A percentile compares a stretch with the other conserved stretches of the same genome.
phyloP scores from a whole-genome alignment of 2,329 filamentous ascomycete species.

The Xylaria sp. region DNA sequence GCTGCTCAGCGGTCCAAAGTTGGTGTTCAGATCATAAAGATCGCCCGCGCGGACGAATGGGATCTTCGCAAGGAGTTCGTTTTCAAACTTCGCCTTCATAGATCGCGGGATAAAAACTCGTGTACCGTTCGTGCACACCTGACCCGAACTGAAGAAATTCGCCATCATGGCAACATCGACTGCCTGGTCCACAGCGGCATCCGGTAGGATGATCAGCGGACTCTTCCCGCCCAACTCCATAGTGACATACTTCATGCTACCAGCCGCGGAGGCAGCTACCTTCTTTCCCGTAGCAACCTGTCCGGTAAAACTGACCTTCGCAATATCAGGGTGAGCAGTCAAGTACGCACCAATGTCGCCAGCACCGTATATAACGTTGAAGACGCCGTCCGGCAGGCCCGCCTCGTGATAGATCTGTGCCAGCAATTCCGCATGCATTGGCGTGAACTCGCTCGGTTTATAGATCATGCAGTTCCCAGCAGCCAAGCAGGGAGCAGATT shows the following conservation, averaged over 20 bases:
- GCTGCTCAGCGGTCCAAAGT: conserved; percentile 80
- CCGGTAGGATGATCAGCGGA: conserved; percentile 72
- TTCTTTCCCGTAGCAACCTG: conserved; percentile 79
- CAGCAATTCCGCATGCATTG: conserved; percentile 71
- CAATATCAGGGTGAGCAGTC: conserved; percentile 64
- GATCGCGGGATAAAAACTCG: conserved; percentile 71
- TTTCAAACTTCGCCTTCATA: conserved; percentile 65
- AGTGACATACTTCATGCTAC: conserved; percentile 82
- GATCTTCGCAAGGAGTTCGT: conserved; percentile 64
- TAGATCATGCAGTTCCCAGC: conserved; percentile 89
- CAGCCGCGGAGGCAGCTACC: conserved; percentile 69
- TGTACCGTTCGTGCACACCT: conserved; percentile 91
- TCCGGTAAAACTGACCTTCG: conserved; percentile 86
- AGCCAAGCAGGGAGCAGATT: conserved; percentile 77
- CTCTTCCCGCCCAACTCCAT: conserved; percentile 91
- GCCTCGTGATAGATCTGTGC: conserved; percentile 74
- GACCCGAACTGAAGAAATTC: conserved; percentile 86
- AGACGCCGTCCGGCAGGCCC: conserved; percentile 73
- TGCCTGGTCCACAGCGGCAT: conserved; percentile 72
- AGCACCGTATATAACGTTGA: conserved; percentile 79
- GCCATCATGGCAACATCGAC: conserved; percentile 89
- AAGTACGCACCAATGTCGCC: conserved; percentile 73
- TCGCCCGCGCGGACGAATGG: conserved; percentile 64
- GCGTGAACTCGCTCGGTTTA: conserved; percentile 83
- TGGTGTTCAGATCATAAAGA: conserved; percentile 65